Evolutionary conservation across 1,284 basidiomycete genomes (phyloP), one percentile per base, ranked within the genome.

Genomic region (Boletus mariae): DNA sequence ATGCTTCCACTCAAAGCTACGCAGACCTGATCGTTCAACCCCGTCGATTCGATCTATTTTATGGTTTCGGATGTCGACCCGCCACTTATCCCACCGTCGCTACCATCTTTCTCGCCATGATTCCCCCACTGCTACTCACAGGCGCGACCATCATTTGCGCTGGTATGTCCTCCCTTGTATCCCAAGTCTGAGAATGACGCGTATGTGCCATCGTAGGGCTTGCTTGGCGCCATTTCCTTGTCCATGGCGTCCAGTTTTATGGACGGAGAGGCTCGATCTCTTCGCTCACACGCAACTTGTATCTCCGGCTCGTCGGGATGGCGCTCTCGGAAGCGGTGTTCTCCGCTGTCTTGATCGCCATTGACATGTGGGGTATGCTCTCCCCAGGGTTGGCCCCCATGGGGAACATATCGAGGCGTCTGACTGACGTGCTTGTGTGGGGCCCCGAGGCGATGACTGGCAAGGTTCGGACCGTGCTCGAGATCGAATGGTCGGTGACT

Each of bases 1-100:
- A 9, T 9, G n/a, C 45, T 20, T 38, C 10, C n/a, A 45, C 46
- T 53, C 41, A 51, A 46, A 45, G n/a, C n/a, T 38, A 17, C 47
- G 20, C 55, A 89, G 87, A 88, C 61, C 63, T 80, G 38, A 67
- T 84, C 53, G 80, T 81, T 15, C 88, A 90, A 66, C 80, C 82
- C 55, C 80, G 82, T 68, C 80, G 88, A 45, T 90, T 87, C 68
- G 81, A 86, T 66, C 71, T 91, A 50, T 68, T 79, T 46, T 69
- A 81, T 62, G 75, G 82, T 55, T 78, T 81, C 57, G 88, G 87
- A 13, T 90, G 88, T 66, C 72, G 75, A 37, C 76, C 84, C 1
- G 75, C 84, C 0, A 75, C 78, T 13, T 80, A 83, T 62, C 73
- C 76, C 46, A 82, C 84, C 2, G 59, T 74, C 1, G 65, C 77